A percentile compares a stretch with the other conserved stretches of the same genome.
These are phyloP conservation scores for Lineolata rhizophorae DNA, from an alignment of 495 filamentous ascomycete genomes.

Conservation along the genomic window DNA sequence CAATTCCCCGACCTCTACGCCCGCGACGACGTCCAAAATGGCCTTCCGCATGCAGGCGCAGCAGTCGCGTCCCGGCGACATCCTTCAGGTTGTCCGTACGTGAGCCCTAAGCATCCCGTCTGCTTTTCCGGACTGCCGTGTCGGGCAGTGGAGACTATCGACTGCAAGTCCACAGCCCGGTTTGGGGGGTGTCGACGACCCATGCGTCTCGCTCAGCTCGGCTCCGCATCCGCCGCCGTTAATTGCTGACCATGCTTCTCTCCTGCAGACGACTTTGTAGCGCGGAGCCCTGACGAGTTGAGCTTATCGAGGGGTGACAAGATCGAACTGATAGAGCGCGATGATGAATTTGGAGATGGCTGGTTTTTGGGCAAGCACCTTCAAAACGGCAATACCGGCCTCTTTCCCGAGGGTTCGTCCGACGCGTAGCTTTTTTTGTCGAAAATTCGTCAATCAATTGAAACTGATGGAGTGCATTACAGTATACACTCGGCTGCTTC, in stretches of 20 bases:
- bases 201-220: neutral
- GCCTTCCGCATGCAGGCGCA: too few relatives aligned
- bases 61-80: conserved; percentile 10
- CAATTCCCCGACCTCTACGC: conserved; percentile 5
- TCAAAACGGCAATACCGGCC: conserved; percentile 48
- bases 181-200: too few relatives aligned
- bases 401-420: conserved; percentile 70
- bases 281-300: conserved; percentile 81
- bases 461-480: too few relatives aligned
- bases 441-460: too few relatives aligned
- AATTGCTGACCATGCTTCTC: conserved; percentile 7
- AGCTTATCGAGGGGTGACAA: conserved; percentile 69
- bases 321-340: conserved; percentile 78
- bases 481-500: too few relatives aligned
- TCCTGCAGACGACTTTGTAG: conserved; percentile 52
- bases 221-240: too few relatives aligned
- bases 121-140: neutral
- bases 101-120: conserved; percentile 1
- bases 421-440: neutral
- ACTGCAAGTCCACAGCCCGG: too few relatives aligned
- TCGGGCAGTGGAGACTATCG: neutral
- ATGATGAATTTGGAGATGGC: conserved; percentile 94
- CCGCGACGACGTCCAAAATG: too few relatives aligned
- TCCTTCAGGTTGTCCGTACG: conserved; percentile 14
- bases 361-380: conserved; percentile 85